Percentiles rank a stretch among this genome's conserved stretches.
These are phyloP conservation scores for Alternaria consortialis DNA, from an alignment of 2,329 filamentous ascomycete genomes.

Conservation along the genomic window DNA sequence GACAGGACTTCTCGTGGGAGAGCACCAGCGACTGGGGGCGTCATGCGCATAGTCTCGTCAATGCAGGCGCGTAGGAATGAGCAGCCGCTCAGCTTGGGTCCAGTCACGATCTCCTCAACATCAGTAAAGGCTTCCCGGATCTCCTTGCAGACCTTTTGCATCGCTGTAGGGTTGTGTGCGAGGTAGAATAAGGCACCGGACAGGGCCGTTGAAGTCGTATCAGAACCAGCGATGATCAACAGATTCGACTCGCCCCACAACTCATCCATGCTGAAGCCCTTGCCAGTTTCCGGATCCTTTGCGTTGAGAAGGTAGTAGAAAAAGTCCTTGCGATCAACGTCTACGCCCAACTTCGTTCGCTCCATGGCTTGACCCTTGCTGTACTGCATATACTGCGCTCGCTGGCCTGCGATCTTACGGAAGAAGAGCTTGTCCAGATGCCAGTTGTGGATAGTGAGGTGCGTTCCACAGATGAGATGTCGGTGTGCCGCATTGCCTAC, in stretches of 20 bases:
- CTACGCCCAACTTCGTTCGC: constrained; percentile 52
- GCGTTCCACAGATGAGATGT: constrained; percentile 56
- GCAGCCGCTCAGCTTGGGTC: constrained; percentile 45
- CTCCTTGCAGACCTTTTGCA: constrained; percentile 47
- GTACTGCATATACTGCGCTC: constrained; percentile 55
- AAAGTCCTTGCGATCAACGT: constrained; percentile 57
- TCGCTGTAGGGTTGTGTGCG: constrained; percentile 48
- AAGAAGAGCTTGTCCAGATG: constrained; percentile 56
- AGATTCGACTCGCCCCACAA: constrained; percentile 60
- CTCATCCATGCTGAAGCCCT: constrained; percentile 56
- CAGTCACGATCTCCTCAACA: constrained; percentile 51
- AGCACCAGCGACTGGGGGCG: constrained; percentile 50
- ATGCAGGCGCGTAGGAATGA: constrained; percentile 51
- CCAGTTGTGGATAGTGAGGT: constrained; percentile 55
- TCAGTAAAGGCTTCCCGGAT: constrained; percentile 45
- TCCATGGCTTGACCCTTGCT: constrained; percentile 55
- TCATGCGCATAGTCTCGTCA: constrained; percentile 54
- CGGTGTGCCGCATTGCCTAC: constrained; percentile 56
- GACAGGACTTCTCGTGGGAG: constrained; percentile 50
- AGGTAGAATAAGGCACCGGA: constrained; percentile 57
- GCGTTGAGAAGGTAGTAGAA: constrained; percentile 59
- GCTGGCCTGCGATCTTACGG: constrained; percentile 54
- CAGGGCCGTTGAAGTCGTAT: constrained; percentile 56
- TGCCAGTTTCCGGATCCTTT: constrained; percentile 57
- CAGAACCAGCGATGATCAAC: constrained; percentile 60